Percentiles rank a stretch among this genome's conserved stretches.
Evolutionary conservation across 2,329 filamentous ascomycete species (phyloP).

Genomic region (Helotiales sp.): DNA sequence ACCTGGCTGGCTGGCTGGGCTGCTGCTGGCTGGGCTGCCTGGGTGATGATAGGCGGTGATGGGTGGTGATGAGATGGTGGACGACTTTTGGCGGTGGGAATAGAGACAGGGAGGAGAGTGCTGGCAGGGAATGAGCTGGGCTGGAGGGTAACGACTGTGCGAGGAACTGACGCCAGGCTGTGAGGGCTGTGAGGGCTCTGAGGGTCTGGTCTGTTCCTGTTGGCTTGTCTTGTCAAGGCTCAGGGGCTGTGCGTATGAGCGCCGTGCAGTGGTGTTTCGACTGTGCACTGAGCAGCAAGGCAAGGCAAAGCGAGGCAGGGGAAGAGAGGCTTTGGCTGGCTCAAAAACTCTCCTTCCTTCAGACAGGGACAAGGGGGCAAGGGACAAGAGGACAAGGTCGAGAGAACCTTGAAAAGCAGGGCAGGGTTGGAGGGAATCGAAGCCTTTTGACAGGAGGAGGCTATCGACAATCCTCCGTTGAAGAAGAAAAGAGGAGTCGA

Average conservation of each 20-base stretch:
- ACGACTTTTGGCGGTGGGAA: background rate
- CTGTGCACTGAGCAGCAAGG: background rate
- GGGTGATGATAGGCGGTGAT: no score
- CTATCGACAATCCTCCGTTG: background rate
- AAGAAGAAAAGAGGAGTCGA: slow-evolving; percentile 2
- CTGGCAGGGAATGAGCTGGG: no score
- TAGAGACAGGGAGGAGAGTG: background rate
- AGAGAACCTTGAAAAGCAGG: background rate
- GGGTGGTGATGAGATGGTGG: background rate
- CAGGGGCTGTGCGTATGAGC: background rate
- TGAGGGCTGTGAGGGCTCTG: background rate
- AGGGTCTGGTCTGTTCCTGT: slow-evolving; percentile 5
- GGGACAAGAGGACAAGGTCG: background rate
- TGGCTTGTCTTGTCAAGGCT: background rate
- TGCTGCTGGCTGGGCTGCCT: no score
- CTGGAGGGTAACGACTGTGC: background rate
- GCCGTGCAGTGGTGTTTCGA: background rate
- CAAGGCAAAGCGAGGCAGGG: background rate
- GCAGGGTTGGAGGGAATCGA: background rate
- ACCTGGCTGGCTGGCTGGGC: no score
- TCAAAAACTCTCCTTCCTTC: background rate
- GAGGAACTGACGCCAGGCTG: no score
- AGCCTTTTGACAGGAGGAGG: background rate
- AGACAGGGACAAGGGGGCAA: slow-evolving; percentile 5
- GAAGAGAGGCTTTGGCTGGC: background rate